phyloP scores from a whole-genome alignment of 1,139 yeast species.

The Sugiyamaella pinicola region DNA sequence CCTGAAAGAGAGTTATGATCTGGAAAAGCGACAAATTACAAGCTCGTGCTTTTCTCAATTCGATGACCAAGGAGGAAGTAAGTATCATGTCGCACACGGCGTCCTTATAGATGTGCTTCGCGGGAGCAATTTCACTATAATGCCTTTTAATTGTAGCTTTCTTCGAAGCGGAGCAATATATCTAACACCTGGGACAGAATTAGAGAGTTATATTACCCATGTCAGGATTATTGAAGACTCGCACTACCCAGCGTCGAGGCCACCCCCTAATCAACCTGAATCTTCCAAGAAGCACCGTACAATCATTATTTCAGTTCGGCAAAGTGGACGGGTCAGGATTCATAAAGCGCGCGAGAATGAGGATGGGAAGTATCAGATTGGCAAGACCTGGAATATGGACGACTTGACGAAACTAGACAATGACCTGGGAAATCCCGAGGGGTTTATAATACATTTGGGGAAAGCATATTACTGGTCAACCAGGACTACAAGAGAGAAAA shows the following conservation, averaged over 20 bases:
- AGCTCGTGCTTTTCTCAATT: constrained; percentile 25
- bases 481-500: constrained; percentile 65
- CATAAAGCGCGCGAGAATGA: constrained; percentile 86
- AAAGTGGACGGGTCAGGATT: constrained; percentile 65
- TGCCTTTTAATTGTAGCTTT: too few relatives aligned
- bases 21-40: constrained; percentile 24
- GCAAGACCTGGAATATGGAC: constrained; percentile 88
- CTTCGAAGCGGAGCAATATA: too few relatives aligned
- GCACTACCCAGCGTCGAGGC: constrained; percentile 35
- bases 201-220: constrained; percentile 60
- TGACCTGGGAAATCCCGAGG: constrained; percentile 46
- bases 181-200: too few relatives aligned
- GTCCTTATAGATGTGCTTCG: too few relatives aligned
- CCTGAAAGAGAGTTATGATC: constrained; percentile 19
- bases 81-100: too few relatives aligned
- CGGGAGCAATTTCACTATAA: too few relatives aligned
- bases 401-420: constrained; percentile 63
- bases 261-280: constrained; percentile 36
- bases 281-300: constrained; percentile 35
- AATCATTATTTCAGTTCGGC: constrained; percentile 53
- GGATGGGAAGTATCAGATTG: constrained; percentile 79
- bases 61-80: constrained; percentile 26
- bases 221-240: constrained; percentile 49
- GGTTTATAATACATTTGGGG: constrained; percentile 62
- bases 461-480: constrained; percentile 88